phyloP scores from a whole-genome alignment of 139 green algal species.

The Nannochloris sp. region DNA sequence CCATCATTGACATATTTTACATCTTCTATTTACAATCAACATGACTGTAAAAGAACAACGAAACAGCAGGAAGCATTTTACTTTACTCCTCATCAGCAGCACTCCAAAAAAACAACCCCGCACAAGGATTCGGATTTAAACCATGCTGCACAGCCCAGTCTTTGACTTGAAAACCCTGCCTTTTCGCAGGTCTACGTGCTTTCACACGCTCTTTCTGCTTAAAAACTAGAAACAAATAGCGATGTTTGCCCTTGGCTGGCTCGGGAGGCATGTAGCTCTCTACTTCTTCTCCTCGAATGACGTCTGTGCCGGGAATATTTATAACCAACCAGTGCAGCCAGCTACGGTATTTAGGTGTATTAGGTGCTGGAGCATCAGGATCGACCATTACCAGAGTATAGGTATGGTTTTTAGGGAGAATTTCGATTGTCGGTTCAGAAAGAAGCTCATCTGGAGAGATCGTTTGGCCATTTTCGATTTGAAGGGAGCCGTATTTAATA shows the following conservation, averaged over 20 bases:
- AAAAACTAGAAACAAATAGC: slow-evolving; percentile 17
- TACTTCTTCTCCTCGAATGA: too few relatives aligned
- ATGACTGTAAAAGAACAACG: too few relatives aligned
- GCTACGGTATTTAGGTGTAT: slow-evolving; percentile 11
- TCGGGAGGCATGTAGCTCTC: neutral
- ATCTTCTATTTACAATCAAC: too few relatives aligned
- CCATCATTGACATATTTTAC: too few relatives aligned
- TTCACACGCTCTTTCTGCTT: slow-evolving; percentile 7
- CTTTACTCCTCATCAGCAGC: neutral
- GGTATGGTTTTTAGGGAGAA: slow-evolving; percentile 1
- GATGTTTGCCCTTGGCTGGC: neutral
- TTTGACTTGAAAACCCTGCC: slow-evolving; percentile 18
- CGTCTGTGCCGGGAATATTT: neutral
- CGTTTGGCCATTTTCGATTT: slow-evolving; percentile 6
- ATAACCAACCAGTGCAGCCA: slow-evolving; percentile 25
- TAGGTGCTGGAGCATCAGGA: slow-evolving; percentile 10
- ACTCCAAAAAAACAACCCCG: slow-evolving; percentile 9
- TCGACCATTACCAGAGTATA: slow-evolving; percentile 23
- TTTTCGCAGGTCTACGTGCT: neutral
- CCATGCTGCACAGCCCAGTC: slow-evolving; percentile 18
- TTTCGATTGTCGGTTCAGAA: too few relatives aligned
- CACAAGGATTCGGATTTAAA: slow-evolving; percentile 10
- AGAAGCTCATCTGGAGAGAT: neutral
- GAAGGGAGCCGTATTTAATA: slow-evolving; percentile 5
- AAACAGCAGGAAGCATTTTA: too few relatives aligned